Evolutionary conservation across 306 rosid species (phyloP).

Genomic region (Biancaea sappan): DNA sequence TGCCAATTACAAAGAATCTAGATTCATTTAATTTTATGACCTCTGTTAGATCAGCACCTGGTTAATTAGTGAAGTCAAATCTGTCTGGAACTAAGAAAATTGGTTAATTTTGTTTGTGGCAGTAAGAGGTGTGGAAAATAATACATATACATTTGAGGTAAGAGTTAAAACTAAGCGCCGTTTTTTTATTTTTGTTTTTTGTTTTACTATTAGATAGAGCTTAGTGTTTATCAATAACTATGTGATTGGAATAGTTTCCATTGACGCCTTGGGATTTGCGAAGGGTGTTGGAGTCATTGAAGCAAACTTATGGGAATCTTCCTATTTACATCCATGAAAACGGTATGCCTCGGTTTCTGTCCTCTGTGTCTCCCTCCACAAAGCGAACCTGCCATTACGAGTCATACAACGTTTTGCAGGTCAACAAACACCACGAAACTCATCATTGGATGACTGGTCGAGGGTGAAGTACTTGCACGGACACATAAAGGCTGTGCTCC

Average conservation of each 20-base stretch:
- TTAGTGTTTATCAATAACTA: background rate
- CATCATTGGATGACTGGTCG: slow-evolving; percentile 50
- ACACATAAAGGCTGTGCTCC: slow-evolving; percentile 28
- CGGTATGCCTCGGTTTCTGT: background rate
- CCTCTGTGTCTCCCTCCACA: background rate
- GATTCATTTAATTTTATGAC: too few relatives aligned
- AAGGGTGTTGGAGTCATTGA: background rate
- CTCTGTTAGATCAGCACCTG: background rate
- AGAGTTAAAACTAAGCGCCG: background rate
- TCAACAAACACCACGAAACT: slow-evolving; percentile 42
- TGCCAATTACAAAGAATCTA: too few relatives aligned
- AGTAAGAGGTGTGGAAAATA: slow-evolving; percentile 7
- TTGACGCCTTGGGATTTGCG: slow-evolving; percentile 19
- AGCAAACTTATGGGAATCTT: slow-evolving; percentile 5
- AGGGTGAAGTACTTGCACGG: slow-evolving; percentile 49
- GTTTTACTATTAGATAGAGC: background rate
- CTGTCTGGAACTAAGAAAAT: background rate
- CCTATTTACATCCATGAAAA: slow-evolving; percentile 3
- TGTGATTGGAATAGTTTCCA: slow-evolving; percentile 34
- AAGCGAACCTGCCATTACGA: background rate
- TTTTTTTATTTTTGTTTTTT: too few relatives aligned
- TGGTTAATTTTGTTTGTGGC: background rate
- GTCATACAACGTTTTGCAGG: slow-evolving; percentile 34
- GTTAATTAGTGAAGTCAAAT: background rate
- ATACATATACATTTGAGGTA: background rate